A percentile compares a stretch with the other conserved stretches of the same genome.
Evolutionary conservation across 2,329 filamentous ascomycete species (phyloP).

Genomic region (Reticulascus tulasneorum): DNA sequence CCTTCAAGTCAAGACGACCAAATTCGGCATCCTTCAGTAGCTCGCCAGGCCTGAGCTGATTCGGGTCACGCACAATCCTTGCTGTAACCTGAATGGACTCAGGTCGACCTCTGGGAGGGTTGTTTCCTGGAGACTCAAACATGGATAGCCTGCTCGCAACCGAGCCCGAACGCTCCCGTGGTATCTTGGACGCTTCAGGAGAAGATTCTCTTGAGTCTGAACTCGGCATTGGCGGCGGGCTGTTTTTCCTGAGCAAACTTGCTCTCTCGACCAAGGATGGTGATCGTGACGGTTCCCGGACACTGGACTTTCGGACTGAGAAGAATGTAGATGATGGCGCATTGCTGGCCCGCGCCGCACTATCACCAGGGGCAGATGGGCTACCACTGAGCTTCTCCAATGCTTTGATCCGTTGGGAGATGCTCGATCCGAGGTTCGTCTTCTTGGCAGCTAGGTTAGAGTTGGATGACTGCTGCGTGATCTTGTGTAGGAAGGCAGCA

Average conservation of each 20-base stretch:
- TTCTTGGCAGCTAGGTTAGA: conserved; percentile 62
- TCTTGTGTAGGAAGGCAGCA: conserved; percentile 51
- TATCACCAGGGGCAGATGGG: conserved; percentile 24
- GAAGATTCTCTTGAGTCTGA: conserved; percentile 42
- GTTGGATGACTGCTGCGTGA: conserved; percentile 47
- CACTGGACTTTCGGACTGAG: conserved; percentile 45
- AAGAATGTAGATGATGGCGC: conserved; percentile 53
- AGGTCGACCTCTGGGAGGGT: conserved; percentile 43
- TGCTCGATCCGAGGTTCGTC: conserved; percentile 80
- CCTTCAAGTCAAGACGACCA: conserved; percentile 48
- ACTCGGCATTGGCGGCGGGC: conserved; percentile 29
- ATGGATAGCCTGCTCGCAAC: conserved; percentile 53
- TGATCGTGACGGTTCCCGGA: conserved; percentile 38
- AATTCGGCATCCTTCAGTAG: conserved; percentile 40
- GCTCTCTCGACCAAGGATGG: conserved; percentile 43
- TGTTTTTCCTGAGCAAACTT: conserved; percentile 30
- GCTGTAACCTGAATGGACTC: conserved; percentile 89
- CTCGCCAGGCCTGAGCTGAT: conserved; percentile 39
- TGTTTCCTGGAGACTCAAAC: conserved; percentile 42
- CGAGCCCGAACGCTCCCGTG: conserved; percentile 47
- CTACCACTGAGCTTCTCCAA: conserved; percentile 70
- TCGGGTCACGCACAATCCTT: conserved; percentile 68
- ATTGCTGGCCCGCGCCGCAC: conserved; percentile 16
- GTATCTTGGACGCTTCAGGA: conserved; percentile 34
- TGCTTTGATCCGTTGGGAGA: conserved; percentile 91